Evolutionary conservation across 2,329 filamentous ascomycete species (phyloP), one percentile per base, ranked within the genome.

Genomic region (Neonectria neomacrospora): DNA sequence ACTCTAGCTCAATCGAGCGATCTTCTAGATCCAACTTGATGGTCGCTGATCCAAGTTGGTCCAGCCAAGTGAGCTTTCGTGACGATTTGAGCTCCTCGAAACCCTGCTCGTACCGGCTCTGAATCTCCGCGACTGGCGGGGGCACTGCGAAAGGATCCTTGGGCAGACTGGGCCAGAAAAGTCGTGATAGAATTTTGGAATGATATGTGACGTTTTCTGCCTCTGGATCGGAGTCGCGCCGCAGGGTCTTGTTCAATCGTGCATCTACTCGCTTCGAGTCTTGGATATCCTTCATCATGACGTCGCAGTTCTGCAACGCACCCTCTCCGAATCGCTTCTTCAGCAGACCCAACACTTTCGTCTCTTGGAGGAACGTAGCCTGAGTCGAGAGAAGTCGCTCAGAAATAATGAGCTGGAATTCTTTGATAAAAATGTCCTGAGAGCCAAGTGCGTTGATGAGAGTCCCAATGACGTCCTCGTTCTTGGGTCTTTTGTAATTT

Each of bases 271-370:
- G 86, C 64, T 86, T 85, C 1, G 94, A 97, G 73, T 97, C 94
- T 68, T 91, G 86, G 37, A 98, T 91, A 76, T 99, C 96, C 67
- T 91, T 92, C 61, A 99, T 87, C 96, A 99, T 99, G 72, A 99
- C 96, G 75, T 99, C 95, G 77, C 94, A 97, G 52, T 92, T 92
- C 76, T 98, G 96, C 48, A 99, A 82, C 16, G 93, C 89, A 28
- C 87, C 85, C 68, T 97, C 93, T 23, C 95, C 95, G 60, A 97
- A 94, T 9, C 94, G 89, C 65, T 92, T 86, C 80, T 97, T 97
- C 63, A 99, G 85, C 10, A 98, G 85, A 61, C 95, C 90, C 6
- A 98, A 85, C 5, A 97, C 91, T 58, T 91, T 90, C 57, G 92
- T 87, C 78, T 91, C 96, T 76, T 93, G 93, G 63, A 91, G 86